Evolutionary conservation across 2,329 filamentous ascomycete genomes (phyloP), one percentile per base, ranked within the genome.

Genomic region (Alternaria metachromatica): DNA sequence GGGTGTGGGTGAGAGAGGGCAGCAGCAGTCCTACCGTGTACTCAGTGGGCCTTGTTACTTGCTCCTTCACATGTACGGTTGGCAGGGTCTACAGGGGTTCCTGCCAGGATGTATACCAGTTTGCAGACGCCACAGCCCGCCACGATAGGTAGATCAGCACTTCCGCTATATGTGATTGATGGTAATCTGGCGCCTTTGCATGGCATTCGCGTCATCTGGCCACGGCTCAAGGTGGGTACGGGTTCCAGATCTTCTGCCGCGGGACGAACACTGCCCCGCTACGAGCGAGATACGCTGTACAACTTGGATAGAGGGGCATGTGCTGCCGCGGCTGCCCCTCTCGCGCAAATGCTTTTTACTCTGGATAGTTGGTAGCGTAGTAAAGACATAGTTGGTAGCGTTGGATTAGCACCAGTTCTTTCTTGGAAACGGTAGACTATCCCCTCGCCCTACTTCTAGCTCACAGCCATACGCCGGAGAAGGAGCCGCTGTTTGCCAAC

Each of bases 141-240:
- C 57, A 64, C 70, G 51, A 72, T 72, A 71, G 70, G 72, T 63
- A 71, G 68, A 72, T 69, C 54, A 58, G 23, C 18, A 56, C 59
- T 58, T 63, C 44, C 43, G 43, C 63, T 62, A 54, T 59, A 65
- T 55, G 45, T 62, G 63, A 67, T 67, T 65, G 62, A 74, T 73
- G 67, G 68, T 10, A 65, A 68, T 69, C 65, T 67, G 26, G 43
- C 41, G 60, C 45, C 46, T 66, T 66, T 63, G 63, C 70, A 72
- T 73, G 68, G 65, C 61, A 62, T 63, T 69, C 65, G 63, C 69
- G 69, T 74, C 70, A 72, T 73, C 63, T 50, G 51, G 30, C 53
- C 65, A 58, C 57, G 55, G 58, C 30, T 43, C 12, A 33, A 4
- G 54, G 54, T 48, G 57, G 54, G 55, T 62, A 67, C 64, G 62